These are phyloP conservation scores for Arxiozyma slooffiae DNA, from an alignment of 1,139 yeast species.

Conservation along the genomic window DNA sequence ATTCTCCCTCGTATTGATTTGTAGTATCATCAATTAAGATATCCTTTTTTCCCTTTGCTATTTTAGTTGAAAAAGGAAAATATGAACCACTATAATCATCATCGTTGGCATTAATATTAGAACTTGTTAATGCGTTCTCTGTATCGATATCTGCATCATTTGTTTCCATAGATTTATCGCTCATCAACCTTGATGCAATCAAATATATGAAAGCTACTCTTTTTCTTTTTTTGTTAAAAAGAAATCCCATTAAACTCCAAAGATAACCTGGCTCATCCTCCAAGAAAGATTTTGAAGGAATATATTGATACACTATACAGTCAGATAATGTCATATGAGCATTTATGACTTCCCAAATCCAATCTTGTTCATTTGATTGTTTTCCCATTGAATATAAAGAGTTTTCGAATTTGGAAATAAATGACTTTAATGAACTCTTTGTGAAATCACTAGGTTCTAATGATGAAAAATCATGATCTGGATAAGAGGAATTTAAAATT, in stretches of 20 bases:
- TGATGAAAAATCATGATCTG: conserved; percentile 87
- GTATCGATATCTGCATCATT: neutral
- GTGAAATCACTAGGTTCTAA: conserved; percentile 80
- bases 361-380: conserved; percentile 32
- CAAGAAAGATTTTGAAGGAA: conserved; percentile 69
- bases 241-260: conserved; percentile 91
- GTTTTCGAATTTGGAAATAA: conserved; percentile 69
- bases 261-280: conserved; percentile 47
- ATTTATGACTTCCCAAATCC: conserved; percentile 87
- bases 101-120: neutral
- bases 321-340: conserved; percentile 71
- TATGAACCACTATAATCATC: conserved; percentile 26
- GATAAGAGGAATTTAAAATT: conserved; percentile 82
- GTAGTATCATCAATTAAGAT: conserved; percentile 32
- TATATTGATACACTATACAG: conserved; percentile 65
- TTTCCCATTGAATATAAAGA: conserved; percentile 71
- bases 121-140: neutral
- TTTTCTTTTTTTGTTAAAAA: conserved; percentile 81
- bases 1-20: conserved; percentile 36
- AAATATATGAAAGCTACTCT: conserved; percentile 79
- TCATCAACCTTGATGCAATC: conserved; percentile 30
- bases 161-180: conserved; percentile 1
- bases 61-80: conserved; percentile 24
- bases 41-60: conserved; percentile 18
- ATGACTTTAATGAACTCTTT: conserved; percentile 40